phyloP scores from a whole-genome alignment of 1,139 yeast species.

The Hanseniaspora sp. region DNA sequence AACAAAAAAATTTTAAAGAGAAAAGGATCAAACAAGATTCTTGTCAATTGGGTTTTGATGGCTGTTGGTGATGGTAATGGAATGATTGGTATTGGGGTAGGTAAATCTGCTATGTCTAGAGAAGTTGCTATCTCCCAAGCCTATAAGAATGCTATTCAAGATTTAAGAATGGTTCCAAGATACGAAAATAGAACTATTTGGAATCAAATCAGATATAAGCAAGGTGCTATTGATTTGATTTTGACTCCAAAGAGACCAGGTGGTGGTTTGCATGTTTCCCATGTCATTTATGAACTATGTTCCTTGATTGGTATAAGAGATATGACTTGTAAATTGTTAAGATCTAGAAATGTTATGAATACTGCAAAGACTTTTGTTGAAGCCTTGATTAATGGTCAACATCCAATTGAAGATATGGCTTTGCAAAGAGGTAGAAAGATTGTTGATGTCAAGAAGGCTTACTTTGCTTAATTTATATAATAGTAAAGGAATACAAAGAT shows the following conservation, averaged over 20 bases:
- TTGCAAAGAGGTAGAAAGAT: slow-evolving; percentile 89
- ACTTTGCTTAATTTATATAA: slow-evolving; percentile 32
- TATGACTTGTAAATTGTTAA: slow-evolving; percentile 78
- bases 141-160: slow-evolving; percentile 88
- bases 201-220: slow-evolving; percentile 74
- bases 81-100: slow-evolving; percentile 91
- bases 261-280: slow-evolving; percentile 87
- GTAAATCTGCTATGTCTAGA: slow-evolving; percentile 70
- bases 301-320: slow-evolving; percentile 93
- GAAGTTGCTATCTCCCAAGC: slow-evolving; percentile 63
- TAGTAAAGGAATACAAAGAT: neutral
- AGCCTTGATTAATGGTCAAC: slow-evolving; percentile 66
- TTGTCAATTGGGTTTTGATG: slow-evolving; percentile 72
- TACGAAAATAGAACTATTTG: slow-evolving; percentile 84
- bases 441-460: slow-evolving; percentile 82
- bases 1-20: slow-evolving; percentile 81
- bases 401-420: slow-evolving; percentile 77
- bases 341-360: slow-evolving; percentile 89
- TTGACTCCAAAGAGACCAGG: slow-evolving; percentile 87
- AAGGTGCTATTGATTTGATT: slow-evolving; percentile 74
- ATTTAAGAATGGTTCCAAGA: slow-evolving; percentile 69
- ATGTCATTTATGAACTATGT: slow-evolving; percentile 81
- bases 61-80: slow-evolving; percentile 92
- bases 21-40: slow-evolving; percentile 87
- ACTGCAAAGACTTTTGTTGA: slow-evolving; percentile 84